Conservation (phyloP, 768 basidiomycete genomes). For the Trametes punicea region DNA sequence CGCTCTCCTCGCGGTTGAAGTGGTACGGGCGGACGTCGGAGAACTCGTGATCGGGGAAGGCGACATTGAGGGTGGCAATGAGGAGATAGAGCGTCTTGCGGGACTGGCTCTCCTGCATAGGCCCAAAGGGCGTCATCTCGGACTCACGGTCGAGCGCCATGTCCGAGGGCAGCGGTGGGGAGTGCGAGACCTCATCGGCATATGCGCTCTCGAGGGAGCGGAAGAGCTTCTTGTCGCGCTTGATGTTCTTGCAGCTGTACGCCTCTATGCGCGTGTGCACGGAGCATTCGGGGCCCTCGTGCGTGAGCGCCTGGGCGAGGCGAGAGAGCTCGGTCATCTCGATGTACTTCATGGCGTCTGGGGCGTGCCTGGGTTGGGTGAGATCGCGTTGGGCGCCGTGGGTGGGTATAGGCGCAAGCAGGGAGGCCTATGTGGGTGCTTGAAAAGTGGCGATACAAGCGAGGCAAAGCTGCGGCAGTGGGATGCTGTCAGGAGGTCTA, state of each 20-base stretch:
- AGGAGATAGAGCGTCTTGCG: constrained; percentile 94
- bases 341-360: constrained; percentile 78
- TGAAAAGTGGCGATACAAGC: neutral
- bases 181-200: constrained; percentile 73
- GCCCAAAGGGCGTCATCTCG: constrained; percentile 86
- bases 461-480: constrained; percentile 1
- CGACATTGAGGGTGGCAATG: constrained; percentile 94
- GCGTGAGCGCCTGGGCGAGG: constrained; percentile 75
- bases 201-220: constrained; percentile 88
- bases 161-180: constrained; percentile 82
- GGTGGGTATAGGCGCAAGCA: neutral
- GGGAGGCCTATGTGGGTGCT: neutral
- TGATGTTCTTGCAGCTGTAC: constrained; percentile 97
- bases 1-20: constrained; percentile 77
- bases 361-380: neutral
- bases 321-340: constrained; percentile 76
- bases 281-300: constrained; percentile 83
- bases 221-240: constrained; percentile 95
- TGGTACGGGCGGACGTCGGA: constrained; percentile 86
- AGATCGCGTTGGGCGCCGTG: neutral
- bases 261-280: constrained; percentile 94
- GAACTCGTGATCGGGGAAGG: constrained; percentile 98
- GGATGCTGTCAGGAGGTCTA: neutral
- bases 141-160: constrained; percentile 65
- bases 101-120: constrained; percentile 78